Conservation (phyloP, 2,329 filamentous ascomycete species). For the Fusarium hostae region DNA sequence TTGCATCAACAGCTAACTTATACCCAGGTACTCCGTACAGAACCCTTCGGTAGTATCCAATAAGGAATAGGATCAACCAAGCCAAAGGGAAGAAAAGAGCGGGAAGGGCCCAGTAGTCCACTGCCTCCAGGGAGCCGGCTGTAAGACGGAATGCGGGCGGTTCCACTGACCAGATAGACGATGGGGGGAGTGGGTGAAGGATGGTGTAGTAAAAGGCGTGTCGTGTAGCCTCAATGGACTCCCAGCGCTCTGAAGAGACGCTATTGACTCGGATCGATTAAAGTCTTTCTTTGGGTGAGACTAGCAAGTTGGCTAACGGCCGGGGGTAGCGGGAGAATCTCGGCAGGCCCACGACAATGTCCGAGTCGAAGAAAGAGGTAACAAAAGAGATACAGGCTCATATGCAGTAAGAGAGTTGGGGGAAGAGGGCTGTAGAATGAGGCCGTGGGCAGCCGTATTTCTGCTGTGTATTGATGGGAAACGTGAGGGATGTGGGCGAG, state of each 20-base stretch:
- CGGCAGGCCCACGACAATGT: background rate
- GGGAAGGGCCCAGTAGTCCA: slow-evolving; percentile 37
- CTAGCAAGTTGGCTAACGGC: background rate
- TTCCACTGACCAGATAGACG: slow-evolving; percentile 36
- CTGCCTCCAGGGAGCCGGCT: slow-evolving; percentile 41
- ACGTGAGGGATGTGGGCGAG: slow-evolving; percentile 8
- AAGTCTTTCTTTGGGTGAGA: slow-evolving; percentile 14
- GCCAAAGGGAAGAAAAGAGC: slow-evolving; percentile 32
- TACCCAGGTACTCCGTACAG: slow-evolving; percentile 29
- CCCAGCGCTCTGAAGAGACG: slow-evolving; percentile 14
- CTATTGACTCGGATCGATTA: slow-evolving; percentile 17
- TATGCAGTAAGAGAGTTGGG: background rate
- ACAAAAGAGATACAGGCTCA: background rate
- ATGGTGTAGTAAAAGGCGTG: slow-evolving; percentile 27
- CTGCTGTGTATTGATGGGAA: slow-evolving; percentile 16
- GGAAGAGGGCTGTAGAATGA: slow-evolving; percentile 3
- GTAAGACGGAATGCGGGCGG: slow-evolving; percentile 42
- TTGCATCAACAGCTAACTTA: slow-evolving; percentile 44
- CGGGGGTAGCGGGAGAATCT: background rate
- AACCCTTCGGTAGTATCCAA: slow-evolving; percentile 28
- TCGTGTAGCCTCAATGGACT: slow-evolving; percentile 11
- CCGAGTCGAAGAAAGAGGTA: background rate
- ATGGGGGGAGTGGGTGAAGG: slow-evolving; percentile 30
- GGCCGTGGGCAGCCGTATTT: slow-evolving; percentile 2
- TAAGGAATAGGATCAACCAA: slow-evolving; percentile 27